Evolutionary conservation across 768 basidiomycete species (phyloP), one percentile per base, ranked within the genome.

Genomic region (Coprinopsis marcescibilis): DNA sequence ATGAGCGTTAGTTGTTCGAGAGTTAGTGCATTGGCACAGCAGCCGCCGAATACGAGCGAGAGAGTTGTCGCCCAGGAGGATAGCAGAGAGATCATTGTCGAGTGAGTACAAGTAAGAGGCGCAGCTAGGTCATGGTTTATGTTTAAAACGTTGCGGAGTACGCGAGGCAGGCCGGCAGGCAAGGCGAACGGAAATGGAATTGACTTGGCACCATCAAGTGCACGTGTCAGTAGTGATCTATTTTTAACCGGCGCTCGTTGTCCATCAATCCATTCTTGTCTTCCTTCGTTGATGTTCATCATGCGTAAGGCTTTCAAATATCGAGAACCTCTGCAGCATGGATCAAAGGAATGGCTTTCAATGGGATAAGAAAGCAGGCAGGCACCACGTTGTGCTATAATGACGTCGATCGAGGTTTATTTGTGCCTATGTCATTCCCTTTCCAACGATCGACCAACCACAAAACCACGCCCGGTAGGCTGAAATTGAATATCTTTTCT

Each of bases 21-120:
- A 0, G 89, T 81, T 48, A 88, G 71, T 25, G 89, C 89, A 61
- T 90, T 91, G 56, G 86, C 89, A 57, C 93, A 96, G 64, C 93
- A 96, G 1, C 93, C 93, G 1, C 90, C 91, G 58, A 96, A 94
- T 8, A 93, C 77, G 17, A 93, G 69, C 1, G 79, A 67, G 20
- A 94, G 61, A 0, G 89, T 81, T 8, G 79, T 65, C 6, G 74
- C 46, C 88, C 85, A 92, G 49, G 48, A 49, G 10, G 48, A 34
- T 13, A 49, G 32, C 11, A 7, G 3, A 6, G 41, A 36, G n/a
- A 49, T 12, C 48, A 49, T 49, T 29, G 39, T 25, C 13, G 35
- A 37, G 35, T 37, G 7, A 7, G 6, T 37, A 7, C 7, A 11
- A 37, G 8, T 7, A 17, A 37, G 8, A 17, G 35, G 11, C n/a